Evolutionary conservation across 352 stramenopile genomes (phyloP).

Genomic region (Phytophthora megakarya): DNA sequence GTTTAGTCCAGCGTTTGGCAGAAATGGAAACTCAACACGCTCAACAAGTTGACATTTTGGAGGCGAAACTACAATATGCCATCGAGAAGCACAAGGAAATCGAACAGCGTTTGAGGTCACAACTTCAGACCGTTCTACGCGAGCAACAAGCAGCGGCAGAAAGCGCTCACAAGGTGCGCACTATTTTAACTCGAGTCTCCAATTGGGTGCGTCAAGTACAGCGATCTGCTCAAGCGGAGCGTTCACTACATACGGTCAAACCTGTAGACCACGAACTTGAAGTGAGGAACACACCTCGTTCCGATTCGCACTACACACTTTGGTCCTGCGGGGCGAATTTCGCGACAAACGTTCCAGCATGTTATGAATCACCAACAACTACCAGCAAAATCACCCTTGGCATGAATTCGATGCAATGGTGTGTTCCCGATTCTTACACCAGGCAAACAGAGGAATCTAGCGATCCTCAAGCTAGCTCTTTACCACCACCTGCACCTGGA

Average conservation of each 20-base stretch:
- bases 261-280: slow-evolving; percentile 15
- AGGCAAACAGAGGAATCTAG: neutral
- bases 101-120: slow-evolving; percentile 17
- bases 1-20: slow-evolving; percentile 8
- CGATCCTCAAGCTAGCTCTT: neutral
- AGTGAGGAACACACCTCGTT: slow-evolving; percentile 14
- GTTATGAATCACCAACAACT: slow-evolving; percentile 9
- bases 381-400: slow-evolving; percentile 2
- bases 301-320: slow-evolving; percentile 19
- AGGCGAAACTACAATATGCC: slow-evolving; percentile 25
- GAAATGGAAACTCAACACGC: slow-evolving; percentile 21
- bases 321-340: slow-evolving; percentile 12
- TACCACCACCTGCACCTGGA: slow-evolving; percentile 26
- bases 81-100: slow-evolving; percentile 20
- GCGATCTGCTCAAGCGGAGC: slow-evolving; percentile 13
- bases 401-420: slow-evolving; percentile 11
- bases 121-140: slow-evolving; percentile 20
- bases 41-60: slow-evolving; percentile 15
- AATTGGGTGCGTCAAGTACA: slow-evolving; percentile 34
- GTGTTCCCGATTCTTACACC: slow-evolving; percentile 8
- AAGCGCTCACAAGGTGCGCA: slow-evolving; percentile 33
- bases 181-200: slow-evolving; percentile 25
- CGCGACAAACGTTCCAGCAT: slow-evolving; percentile 15
- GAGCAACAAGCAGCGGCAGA: slow-evolving; percentile 32
- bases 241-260: neutral